Percentiles rank a stretch among this genome's conserved stretches.
Evolutionary conservation across 306 rosid species (phyloP).

Genomic region (Dryas octopetala): DNA sequence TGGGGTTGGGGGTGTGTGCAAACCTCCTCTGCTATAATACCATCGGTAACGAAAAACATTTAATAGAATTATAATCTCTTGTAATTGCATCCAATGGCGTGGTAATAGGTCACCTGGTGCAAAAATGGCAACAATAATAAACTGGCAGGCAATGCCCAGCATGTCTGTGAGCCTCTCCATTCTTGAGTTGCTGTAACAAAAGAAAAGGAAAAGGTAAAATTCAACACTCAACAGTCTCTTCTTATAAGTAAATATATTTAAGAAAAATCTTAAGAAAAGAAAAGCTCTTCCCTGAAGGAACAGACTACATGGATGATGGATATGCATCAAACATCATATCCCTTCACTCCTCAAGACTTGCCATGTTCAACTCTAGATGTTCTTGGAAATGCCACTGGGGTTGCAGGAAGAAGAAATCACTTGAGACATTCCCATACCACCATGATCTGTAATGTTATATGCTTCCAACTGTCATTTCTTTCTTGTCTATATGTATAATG

Average conservation of each 20-base stretch:
- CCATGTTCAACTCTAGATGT: constrained; percentile 60
- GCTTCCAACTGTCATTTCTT: background rate
- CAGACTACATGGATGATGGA: constrained; percentile 62
- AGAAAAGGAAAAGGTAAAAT: background rate
- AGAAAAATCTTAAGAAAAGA: constrained; percentile 5
- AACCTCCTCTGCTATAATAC: constrained; percentile 10
- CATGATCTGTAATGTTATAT: constrained; percentile 40
- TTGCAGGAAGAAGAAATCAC: constrained; percentile 57
- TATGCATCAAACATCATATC: constrained; percentile 66
- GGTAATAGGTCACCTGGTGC: background rate
- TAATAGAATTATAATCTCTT: background rate
- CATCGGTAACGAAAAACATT: background rate
- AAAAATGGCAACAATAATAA: background rate
- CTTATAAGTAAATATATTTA: background rate
- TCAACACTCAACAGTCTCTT: background rate
- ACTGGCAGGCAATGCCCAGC: constrained; percentile 1
- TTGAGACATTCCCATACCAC: constrained; percentile 25
- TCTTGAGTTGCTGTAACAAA: background rate
- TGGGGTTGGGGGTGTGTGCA: background rate
- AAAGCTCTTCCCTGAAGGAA: too few relatives aligned
- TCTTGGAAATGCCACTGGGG: constrained; percentile 75
- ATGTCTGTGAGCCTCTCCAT: background rate
- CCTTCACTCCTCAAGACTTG: constrained; percentile 60
- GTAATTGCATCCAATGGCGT: background rate
- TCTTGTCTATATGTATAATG: background rate